A percentile compares a stretch with the other conserved stretches of the same genome.
Conservation (phyloP, 75 land plant genomes). For the Sequoiadendron giganteum region DNA sequence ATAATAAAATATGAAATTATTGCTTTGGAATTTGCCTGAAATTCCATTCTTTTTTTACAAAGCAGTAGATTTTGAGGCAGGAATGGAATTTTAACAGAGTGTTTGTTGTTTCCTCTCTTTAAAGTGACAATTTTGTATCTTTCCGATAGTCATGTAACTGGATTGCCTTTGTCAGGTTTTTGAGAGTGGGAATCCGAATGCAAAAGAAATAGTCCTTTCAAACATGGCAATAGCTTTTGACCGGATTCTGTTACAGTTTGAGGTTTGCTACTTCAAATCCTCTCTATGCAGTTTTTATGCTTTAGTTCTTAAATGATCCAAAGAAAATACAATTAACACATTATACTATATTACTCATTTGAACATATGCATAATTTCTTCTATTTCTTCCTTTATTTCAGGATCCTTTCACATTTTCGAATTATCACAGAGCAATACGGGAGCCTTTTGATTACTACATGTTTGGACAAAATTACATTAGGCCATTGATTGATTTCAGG, state of each 20-base stretch:
- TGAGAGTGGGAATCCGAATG: slow-evolving; percentile 58
- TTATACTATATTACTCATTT: not conserved
- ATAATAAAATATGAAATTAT: not conserved
- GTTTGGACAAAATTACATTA: slow-evolving; percentile 94
- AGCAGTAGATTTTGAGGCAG: not conserved
- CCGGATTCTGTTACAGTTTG: slow-evolving; percentile 81
- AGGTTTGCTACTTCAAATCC: slow-evolving; percentile 38
- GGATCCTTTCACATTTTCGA: slow-evolving; percentile 80
- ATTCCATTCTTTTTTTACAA: not conserved
- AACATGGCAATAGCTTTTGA: slow-evolving; percentile 84
- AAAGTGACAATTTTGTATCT: not conserved
- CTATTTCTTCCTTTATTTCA: slow-evolving; percentile 23
- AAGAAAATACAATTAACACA: not conserved
- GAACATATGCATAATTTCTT: not conserved
- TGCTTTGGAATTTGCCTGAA: not conserved
- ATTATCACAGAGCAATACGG: slow-evolving; percentile 74
- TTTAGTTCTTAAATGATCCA: not conserved
- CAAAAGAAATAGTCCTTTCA: slow-evolving; percentile 54
- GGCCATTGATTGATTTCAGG: slow-evolving; percentile 92
- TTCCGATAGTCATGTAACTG: not conserved
- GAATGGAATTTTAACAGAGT: not conserved
- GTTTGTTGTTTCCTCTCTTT: not conserved
- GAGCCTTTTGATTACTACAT: slow-evolving; percentile 97
- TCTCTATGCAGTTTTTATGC: not conserved
- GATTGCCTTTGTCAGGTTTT: slow-evolving; percentile 52